These are phyloP conservation scores for Cutaneotrichosporon dermatis DNA, from an alignment of 1,284 basidiomycete genomes.

Conservation along the genomic window DNA sequence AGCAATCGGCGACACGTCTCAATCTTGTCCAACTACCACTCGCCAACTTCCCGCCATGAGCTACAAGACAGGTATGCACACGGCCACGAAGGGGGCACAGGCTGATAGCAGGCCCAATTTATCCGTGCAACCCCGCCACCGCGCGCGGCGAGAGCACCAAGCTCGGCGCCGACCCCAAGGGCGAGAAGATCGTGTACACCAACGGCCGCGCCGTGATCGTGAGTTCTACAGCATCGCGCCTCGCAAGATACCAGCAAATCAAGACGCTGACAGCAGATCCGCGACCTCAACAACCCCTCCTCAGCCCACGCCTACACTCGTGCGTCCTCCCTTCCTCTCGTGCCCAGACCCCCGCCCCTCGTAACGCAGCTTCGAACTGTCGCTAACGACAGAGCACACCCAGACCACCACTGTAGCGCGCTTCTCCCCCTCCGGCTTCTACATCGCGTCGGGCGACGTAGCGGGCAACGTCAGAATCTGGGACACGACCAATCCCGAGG, in stretches of 20 bases:
- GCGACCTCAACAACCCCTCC: constrained; percentile 54
- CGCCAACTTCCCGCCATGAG: not conserved
- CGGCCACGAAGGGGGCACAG: too few species aligned
- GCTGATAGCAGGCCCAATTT: constrained; percentile 49
- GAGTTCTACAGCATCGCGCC: constrained; percentile 41
- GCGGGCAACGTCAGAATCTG: constrained; percentile 81
- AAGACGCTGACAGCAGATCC: constrained; percentile 52
- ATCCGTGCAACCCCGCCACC: constrained; percentile 71
- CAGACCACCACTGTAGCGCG: constrained; percentile 83
- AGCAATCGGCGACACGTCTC: not conserved
- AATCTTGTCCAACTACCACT: not conserved
- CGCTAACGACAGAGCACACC: constrained; percentile 60
- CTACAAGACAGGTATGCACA: not conserved
- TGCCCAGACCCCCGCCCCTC: too few species aligned
- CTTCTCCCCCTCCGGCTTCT: constrained; percentile 90
- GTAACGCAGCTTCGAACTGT: not conserved
- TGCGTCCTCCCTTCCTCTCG: too few species aligned
- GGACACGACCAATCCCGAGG: constrained; percentile 79
- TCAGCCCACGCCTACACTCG: constrained; percentile 46
- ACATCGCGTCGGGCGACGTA: constrained; percentile 84
- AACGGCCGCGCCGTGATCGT: constrained; percentile 83
- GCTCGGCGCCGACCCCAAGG: constrained; percentile 64
- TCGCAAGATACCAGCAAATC: too few species aligned
- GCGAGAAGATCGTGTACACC: constrained; percentile 79
- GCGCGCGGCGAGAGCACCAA: constrained; percentile 61